Conservation (phyloP, 768 basidiomycete genomes). For the Lactifluus rugatus region DNA sequence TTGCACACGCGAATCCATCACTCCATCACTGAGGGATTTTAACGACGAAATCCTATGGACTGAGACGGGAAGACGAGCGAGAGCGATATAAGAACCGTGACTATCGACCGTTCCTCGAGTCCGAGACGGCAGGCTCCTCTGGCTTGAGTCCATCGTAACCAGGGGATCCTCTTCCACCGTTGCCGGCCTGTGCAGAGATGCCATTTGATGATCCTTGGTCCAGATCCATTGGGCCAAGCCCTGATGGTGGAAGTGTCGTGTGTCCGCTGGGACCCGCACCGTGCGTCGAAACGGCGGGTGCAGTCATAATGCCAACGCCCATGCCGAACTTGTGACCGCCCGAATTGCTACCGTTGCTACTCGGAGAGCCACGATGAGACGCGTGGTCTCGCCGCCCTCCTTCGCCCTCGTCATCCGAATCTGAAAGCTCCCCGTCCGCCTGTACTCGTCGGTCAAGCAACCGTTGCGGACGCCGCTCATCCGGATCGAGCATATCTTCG, state of each 20-base stretch:
- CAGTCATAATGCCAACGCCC: constrained; percentile 61
- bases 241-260: constrained; percentile 15
- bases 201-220: constrained; percentile 10
- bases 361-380: constrained; percentile 31
- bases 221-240: constrained; percentile 14
- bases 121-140: constrained; percentile 17
- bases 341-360: constrained; percentile 33
- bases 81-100: background rate
- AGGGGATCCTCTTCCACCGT: constrained; percentile 5
- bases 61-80: background rate
- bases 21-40: background rate
- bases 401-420: constrained; percentile 96
- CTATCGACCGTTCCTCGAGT: constrained; percentile 19
- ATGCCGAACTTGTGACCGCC: constrained; percentile 45
- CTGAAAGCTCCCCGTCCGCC: constrained; percentile 82
- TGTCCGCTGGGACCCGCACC: constrained; percentile 59
- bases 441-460: constrained; percentile 76
- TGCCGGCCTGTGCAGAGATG: background rate
- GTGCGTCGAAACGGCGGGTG: constrained; percentile 48
- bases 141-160: constrained; percentile 7
- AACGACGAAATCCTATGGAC: background rate
- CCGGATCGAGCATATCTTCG: constrained; percentile 70
- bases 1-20: background rate
- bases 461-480: constrained; percentile 66
- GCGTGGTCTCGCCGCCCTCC: constrained; percentile 69